phyloP scores from a whole-genome alignment of 768 basidiomycete genomes.

The Pholiota molesta region DNA sequence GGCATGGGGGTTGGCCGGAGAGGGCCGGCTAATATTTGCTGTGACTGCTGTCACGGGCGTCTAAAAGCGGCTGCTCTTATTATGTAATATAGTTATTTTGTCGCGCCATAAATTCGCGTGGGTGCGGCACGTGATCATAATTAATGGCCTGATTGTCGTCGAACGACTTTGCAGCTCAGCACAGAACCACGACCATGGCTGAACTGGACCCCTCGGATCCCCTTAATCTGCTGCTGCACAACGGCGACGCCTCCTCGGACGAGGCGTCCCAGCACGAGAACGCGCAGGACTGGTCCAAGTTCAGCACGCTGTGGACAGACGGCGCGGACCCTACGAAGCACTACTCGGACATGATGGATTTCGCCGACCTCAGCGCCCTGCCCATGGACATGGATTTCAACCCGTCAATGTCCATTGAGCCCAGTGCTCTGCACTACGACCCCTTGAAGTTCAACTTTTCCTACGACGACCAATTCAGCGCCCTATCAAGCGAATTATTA shows the following conservation, averaged over 20 bases:
- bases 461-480: constrained; percentile 27
- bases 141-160: constrained; percentile 43
- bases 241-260: constrained; percentile 37
- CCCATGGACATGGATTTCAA: constrained; percentile 66
- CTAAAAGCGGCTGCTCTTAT: too few species aligned
- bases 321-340: constrained; percentile 33
- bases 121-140: constrained; percentile 23
- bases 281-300: constrained; percentile 57
- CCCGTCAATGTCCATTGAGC: constrained; percentile 65
- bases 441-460: constrained; percentile 29
- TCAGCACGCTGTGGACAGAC: constrained; percentile 53
- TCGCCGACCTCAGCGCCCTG: constrained; percentile 38
- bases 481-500: constrained; percentile 25
- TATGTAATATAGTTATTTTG: too few species aligned
- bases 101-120: too few species aligned
- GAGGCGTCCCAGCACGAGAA: constrained; percentile 25
- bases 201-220: constrained; percentile 59
- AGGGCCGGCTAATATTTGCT: not conserved
- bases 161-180: constrained; percentile 12
- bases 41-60: too few species aligned
- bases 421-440: constrained; percentile 60
- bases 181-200: constrained; percentile 27
- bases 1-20: constrained; percentile 11
- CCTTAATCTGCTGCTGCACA: constrained; percentile 55
- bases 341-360: constrained; percentile 47